Evolutionary conservation across 345 rosid species (phyloP).

Genomic region (Gossypium arboreum): DNA sequence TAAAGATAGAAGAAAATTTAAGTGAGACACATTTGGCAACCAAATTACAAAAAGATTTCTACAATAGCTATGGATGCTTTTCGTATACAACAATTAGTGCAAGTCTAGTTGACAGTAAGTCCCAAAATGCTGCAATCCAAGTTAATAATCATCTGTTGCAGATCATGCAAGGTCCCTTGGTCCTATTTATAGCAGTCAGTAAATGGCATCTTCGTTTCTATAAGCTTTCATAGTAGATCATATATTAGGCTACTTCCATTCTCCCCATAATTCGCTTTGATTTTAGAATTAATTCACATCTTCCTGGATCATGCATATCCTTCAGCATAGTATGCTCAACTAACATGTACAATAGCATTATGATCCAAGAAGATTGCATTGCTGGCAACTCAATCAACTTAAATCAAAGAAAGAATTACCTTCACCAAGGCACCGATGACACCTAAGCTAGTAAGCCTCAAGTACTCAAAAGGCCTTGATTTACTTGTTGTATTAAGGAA

Average conservation of each 20-base stretch:
- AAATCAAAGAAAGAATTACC: conserved; percentile 40
- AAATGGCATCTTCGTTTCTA: background rate
- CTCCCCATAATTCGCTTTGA: background rate
- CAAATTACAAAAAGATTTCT: background rate
- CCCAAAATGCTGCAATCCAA: too few relatives aligned
- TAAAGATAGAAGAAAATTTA: background rate
- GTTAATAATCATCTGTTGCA: background rate
- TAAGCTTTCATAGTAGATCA: background rate
- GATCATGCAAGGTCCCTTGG: background rate
- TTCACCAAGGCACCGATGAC: conserved; percentile 98
- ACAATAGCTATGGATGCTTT: background rate
- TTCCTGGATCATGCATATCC: background rate
- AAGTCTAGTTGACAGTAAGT: background rate
- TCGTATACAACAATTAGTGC: background rate
- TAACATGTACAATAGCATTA: background rate
- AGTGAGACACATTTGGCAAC: background rate
- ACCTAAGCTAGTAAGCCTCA: conserved; percentile 96
- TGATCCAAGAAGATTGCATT: background rate
- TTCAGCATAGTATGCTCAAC: background rate
- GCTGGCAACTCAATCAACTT: background rate
- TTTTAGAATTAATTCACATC: background rate
- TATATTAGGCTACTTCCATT: background rate
- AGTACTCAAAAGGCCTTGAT: conserved; percentile 92
- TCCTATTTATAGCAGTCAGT: background rate
- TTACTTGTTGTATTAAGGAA: conserved; percentile 94